Base-by-base conservation (phyloP, 345 rosid genomes). In the Conringia planisiliqua region DNA sequence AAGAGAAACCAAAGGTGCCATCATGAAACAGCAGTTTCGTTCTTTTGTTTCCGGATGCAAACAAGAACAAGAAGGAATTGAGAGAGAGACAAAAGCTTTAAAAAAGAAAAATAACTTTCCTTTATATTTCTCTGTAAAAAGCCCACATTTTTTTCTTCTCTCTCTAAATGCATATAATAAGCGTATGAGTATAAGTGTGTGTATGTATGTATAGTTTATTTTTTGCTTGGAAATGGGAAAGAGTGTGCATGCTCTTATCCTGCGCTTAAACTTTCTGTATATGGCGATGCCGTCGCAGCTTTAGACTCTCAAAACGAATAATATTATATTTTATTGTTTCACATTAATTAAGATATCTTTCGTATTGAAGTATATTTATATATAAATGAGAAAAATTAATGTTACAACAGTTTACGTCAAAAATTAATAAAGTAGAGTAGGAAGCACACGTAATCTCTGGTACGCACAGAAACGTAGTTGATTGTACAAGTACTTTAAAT, bases 281-380 rank as follows among this genome's bases (percentile, higher is more conserved):
- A 82, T 79, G 82, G 87, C 75, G 88, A 85, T 85, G 82, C 78
- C 92, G 78, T 90, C 62, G 96, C 97, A 90, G 96, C 96, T 89
- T 93, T 86, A 79, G 83, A 82, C 86, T 80, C 83, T 75, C 65
- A 62, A 18, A 51, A 32, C 57, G 63, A 75, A 70, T 48, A 62
- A 42, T 69, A 76, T 70, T 55, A 20, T 76, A 18, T 70, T 76
- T 27, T 60, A 62, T 70, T 43, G 8, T 55, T 68, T 64, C 30
- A 13, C 43, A 71, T 50, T 71, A 16, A 64, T 63, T 47, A 61
- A 76, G 13, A 40, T 50, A 7, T 30, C 6, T 35, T 30, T 24
- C 8, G 10, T 54, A 55, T 46, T 32, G 11, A 10, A 36, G 10
- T 32, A 10, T 16, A 4, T 17, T 1, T 48, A 29, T 32, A 27